Evolutionary conservation across 163 green algal genomes (phyloP), one percentile per base, ranked within the genome.

Genomic region (Prototheca cutis): DNA sequence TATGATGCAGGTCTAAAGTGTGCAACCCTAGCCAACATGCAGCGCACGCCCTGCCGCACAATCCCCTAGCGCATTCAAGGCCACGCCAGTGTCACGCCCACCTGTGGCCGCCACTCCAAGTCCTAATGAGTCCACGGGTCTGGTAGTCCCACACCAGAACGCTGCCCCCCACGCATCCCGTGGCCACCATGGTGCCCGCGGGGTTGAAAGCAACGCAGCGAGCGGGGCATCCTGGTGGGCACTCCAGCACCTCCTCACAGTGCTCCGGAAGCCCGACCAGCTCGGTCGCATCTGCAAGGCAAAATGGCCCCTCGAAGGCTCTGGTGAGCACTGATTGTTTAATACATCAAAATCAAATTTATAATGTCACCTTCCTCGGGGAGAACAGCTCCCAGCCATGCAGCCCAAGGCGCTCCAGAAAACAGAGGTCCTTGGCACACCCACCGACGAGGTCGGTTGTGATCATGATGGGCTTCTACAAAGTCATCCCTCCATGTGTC

Each of bases 71-170:
- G n/a, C n/a, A n/a, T n/a, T n/a, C n/a, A n/a, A n/a, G n/a, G n/a
- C n/a, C 18, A 18, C 7, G 21, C 1, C 17, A 19, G 23, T 15
- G 21, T 42, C 49, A 23, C 56, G 40, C 40, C 23, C 28, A 67
- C 53, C 48, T 72, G 66, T 90, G 80, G 3, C 66, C 29, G 42
- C 15, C 63, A 13, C 42, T 3, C 8, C 70, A 60, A 18, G 61
- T 48, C 3, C 72, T 58, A 1, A 80, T 84, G 0, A 91, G 65
- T 24, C 81, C 76, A 0, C 85, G 66, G 0, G 88, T 95, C 33
- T 88, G 78, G 62, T 84, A 88, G 71, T 95, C 86, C 83, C 80
- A 96, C 0, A 95, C 53, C 4, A 91, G 66, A 6, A 94, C 65
- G 27, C 65, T 45, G 2, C 89, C 89, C 33, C 86, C 72, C 29